Base-by-base conservation (phyloP, 2,329 filamentous ascomycete genomes). In the Penicillium sp. region DNA sequence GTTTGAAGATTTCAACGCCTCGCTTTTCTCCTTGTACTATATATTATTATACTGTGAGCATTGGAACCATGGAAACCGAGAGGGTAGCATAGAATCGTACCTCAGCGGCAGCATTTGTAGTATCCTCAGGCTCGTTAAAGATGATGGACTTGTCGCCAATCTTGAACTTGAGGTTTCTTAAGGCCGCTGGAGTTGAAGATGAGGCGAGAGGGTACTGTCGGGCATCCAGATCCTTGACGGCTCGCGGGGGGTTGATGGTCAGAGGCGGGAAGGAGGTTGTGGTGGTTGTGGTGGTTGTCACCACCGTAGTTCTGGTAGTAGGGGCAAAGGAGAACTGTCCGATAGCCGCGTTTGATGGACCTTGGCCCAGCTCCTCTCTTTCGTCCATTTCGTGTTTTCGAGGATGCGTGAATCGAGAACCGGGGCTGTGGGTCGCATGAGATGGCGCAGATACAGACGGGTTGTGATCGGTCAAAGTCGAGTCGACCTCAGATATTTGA, bases 261-360 rank as follows among this genome's bases (percentile, higher is more conserved):
- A 97, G 80, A n/a, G 91, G 91, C 46, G 93, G 92, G 64, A 94
- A 95, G 16, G 80, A 75, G 75, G 91, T 82, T 73, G 87, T 90
- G 1, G 92, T 95, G 0, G 91, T 96, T 0, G 92, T 97, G 0
- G 92, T 97, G 0, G 93, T 97, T 1, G 92, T 96, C 60, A 96
- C 86, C 11, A 87, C 82, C 0, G 85, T 87, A 11, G 85, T 87
- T 67, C 84, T 82, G 13, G 85, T 87, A 16, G 85, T 81, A 31
- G 85, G 85, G 55, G 82, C 84, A 65, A 85, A 84, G 2, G 83
- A 84, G 58, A 87, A 81, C 67, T 85, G 83, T 44, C 81, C 85
- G 55, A 87, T 72, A 46, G 82, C 80, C 59, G 68, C 66, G 39
- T 67, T 68, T 11, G 69, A 57, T n/a, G 69, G 59, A 39, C 60